Evolutionary conservation across 1,284 basidiomycete genomes (phyloP).

Genomic region (Cerioporus squamosus): DNA sequence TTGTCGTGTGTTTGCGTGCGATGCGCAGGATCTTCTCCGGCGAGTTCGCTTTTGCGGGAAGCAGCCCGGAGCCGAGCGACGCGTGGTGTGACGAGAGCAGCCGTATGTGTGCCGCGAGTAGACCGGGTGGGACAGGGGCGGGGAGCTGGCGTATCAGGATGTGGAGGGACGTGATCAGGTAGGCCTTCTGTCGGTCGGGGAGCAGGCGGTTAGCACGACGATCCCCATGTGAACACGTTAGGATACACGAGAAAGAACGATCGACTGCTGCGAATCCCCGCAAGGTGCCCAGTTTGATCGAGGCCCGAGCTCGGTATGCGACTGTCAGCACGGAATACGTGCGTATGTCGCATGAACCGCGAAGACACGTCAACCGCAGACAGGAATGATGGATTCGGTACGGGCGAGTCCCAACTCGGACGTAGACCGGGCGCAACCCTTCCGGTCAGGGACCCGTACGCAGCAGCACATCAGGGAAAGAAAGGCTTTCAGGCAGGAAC

Average conservation of each 20-base stretch:
- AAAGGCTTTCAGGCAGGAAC: slow-evolving; percentile 29
- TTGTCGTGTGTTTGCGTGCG: slow-evolving; percentile 50
- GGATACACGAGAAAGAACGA: slow-evolving; percentile 1
- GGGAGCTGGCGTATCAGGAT: slow-evolving; percentile 42
- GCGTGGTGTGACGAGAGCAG: slow-evolving; percentile 39
- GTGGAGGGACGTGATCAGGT: slow-evolving; percentile 57
- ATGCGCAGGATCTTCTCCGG: slow-evolving; percentile 42
- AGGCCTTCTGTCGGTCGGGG: slow-evolving; percentile 45
- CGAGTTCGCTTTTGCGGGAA: slow-evolving; percentile 35
- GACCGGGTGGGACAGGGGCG: slow-evolving; percentile 36
- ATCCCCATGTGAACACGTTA: slow-evolving; percentile 5
- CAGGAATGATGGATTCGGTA: neutral
- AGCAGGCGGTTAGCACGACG: slow-evolving; percentile 11
- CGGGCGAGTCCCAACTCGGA: neutral
- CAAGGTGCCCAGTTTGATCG: neutral
- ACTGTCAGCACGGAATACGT: slow-evolving; percentile 9
- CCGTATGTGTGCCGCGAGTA: slow-evolving; percentile 53
- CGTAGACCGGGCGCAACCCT: neutral
- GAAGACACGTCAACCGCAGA: neutral
- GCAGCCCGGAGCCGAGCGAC: slow-evolving; percentile 25
- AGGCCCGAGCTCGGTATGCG: neutral
- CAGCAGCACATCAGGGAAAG: neutral
- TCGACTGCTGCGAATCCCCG: neutral
- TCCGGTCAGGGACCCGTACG: neutral
- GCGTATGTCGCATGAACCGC: neutral